Evolutionary conservation across 768 basidiomycete genomes (phyloP), one percentile per base, ranked within the genome.

Genomic region (Cyathus striatus): DNA sequence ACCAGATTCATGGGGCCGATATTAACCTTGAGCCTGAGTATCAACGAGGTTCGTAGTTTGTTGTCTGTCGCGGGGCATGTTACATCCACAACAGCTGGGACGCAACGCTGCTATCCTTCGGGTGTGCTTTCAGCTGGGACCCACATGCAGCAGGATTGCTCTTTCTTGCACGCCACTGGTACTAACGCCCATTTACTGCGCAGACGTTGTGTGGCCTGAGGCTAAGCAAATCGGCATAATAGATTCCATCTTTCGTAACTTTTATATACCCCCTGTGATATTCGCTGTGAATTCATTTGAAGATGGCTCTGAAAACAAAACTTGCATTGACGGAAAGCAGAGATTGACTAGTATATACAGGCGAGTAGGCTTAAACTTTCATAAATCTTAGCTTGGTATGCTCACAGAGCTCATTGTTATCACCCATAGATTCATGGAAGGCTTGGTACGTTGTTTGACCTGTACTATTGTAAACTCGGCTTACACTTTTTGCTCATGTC

Each of bases 261-360:
- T 81, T 47, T 88, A 87, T 43, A 55, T 59, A 6, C 58, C 58
- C 49, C 46, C 49, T 3, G 48, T 53, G 24, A 49, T 45, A 17
- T 45, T 52, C 68, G 80, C 82, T 46, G 72, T 78, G 10, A 62
- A 74, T 17, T 58, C 65, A 2, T 53, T 59, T 24, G 75, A 80
- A 0, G 85, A 89, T 51, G 87, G 87, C 0, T 63, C 73, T 0
- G 85, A 86, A 53, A 69, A 64, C 3, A 78, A 77, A 50, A 79
- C 77, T 1, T 86, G 84, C 51, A 85, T 86, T 6, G 86, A 89
- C 51, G 89, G 89, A 14, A 91, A 91, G 54, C 89, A 91, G 56
- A 65, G 89, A 20, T 57, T 89, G 37, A 89, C 86, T 0, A 87
- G 85, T 0, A 82, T 91, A 37, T 70, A 79, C 36, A 66, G 75